phyloP scores from a whole-genome alignment of 2,329 filamentous ascomycete genomes.

The Pyrenochaeta sp. region DNA sequence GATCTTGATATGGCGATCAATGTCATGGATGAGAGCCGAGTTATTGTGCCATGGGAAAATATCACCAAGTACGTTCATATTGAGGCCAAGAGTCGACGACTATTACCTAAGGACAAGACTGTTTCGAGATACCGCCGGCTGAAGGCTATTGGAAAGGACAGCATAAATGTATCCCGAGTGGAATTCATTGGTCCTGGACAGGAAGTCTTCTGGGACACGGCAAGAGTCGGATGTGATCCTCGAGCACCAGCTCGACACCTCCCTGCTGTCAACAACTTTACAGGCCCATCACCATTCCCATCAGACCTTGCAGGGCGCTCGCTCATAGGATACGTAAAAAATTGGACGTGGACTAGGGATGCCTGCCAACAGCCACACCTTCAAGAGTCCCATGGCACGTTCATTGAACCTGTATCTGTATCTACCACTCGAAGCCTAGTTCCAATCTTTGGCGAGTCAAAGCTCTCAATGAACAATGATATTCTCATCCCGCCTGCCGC shows the following conservation, averaged over 20 bases:
- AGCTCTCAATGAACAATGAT: constrained; percentile 61
- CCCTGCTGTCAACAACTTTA: constrained; percentile 46
- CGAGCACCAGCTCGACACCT: constrained; percentile 48
- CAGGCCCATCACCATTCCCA: constrained; percentile 41
- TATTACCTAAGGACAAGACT: constrained; percentile 39
- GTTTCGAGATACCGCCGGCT: constrained; percentile 16
- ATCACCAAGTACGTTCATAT: constrained; percentile 51
- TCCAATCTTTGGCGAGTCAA: constrained; percentile 61
- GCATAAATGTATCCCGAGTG: constrained; percentile 37
- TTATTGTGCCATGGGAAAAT: constrained; percentile 59
- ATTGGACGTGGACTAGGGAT: constrained; percentile 57
- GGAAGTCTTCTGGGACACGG: constrained; percentile 54
- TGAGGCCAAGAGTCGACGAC: constrained; percentile 37
- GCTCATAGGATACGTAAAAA: constrained; percentile 56
- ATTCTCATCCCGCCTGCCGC: constrained; percentile 61
- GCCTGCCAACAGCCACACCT: constrained; percentile 57
- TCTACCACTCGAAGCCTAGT: constrained; percentile 55
- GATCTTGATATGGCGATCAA: constrained; percentile 60
- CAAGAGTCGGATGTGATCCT: constrained; percentile 52
- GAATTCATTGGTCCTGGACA: constrained; percentile 33
- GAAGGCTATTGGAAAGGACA: constrained; percentile 33
- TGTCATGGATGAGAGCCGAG: constrained; percentile 58
- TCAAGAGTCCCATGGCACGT: constrained; percentile 57
- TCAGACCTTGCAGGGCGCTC: constrained; percentile 39
- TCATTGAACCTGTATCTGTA: constrained; percentile 59